Base-by-base conservation (phyloP, 495 filamentous ascomycete genomes). In the Xylaria acuta region DNA sequence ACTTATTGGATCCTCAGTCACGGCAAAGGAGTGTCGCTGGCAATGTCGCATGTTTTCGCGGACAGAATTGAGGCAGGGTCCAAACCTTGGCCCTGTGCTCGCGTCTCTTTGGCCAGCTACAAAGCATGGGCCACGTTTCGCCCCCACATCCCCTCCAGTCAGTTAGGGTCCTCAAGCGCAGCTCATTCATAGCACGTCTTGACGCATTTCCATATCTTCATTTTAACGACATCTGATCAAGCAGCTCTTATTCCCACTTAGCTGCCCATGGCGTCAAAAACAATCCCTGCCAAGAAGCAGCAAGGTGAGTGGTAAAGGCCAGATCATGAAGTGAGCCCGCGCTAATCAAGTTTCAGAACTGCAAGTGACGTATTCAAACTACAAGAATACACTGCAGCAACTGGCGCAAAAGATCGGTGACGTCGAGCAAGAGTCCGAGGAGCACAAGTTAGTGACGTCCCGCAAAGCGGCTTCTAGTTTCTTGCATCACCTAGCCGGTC, bases 391-490 rank as follows among this genome's bases (percentile, higher is more conserved):
- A 34, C 90, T 99, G 65, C 95, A 98, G 84, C 91, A 94, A 75
- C 87, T 99, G 73, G 97, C 96, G 20, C 90, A 93, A 77, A 98
- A 97, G 84, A 97, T 98, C 74, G 96, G 96, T 9, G 94, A 98
- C 79, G 92, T 99, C 65, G 96, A 99, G 82, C 93, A 97, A 79
- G 96, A 99, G 77, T 90, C 93, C 34, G 96, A 99, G 81, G 96
- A 99, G 80, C 96, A 99, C 85, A 98, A 96, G 96, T 99, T 82
- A 82, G 92, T 86, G 56, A 65, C 65, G 40, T 70, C 59, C 34
- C 53, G 22, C 38, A 34, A 30, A 59, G 62, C 40, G 27, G 16
- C 47, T 56, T 67, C 62, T 25, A 67, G 40, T 71, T 62, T 41
- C 54, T 76, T 73, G 75, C 74, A 77, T 79, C 67, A 69, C 25